phyloP scores from a whole-genome alignment of 345 rosid genomes.

The Cochlearia excelsa region DNA sequence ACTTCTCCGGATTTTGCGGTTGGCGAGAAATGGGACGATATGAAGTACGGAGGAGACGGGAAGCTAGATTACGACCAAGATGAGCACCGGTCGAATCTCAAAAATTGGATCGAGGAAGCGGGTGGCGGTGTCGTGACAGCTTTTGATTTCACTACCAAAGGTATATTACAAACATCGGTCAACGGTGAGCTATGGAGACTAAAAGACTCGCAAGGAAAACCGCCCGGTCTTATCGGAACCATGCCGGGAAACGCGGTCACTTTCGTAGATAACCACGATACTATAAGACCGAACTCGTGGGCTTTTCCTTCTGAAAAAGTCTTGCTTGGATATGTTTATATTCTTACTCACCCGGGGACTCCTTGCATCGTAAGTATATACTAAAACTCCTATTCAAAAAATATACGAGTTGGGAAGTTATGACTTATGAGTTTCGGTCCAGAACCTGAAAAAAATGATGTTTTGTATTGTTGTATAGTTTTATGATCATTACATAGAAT shows the following conservation, averaged over 20 bases:
- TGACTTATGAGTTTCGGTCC: background rate
- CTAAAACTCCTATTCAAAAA: background rate
- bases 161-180: conserved; percentile 73
- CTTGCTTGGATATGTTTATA: conserved; percentile 85
- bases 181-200: conserved; percentile 76
- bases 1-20: conserved; percentile 74
- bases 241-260: conserved; percentile 72
- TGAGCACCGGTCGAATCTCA: conserved; percentile 52
- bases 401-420: no score
- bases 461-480: conserved; percentile 53
- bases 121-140: conserved; percentile 65
- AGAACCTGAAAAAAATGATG: no score
- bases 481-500: conserved; percentile 71
- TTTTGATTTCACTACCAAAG: conserved; percentile 87
- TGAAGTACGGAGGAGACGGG: conserved; percentile 54
- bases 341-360: conserved; percentile 79
- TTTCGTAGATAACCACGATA: conserved; percentile 81
- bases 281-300: conserved; percentile 61
- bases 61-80: conserved; percentile 53
- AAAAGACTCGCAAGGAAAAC: conserved; percentile 63
- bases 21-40: conserved; percentile 68
- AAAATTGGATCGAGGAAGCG: conserved; percentile 58
- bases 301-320: conserved; percentile 76
- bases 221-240: conserved; percentile 74
- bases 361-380: conserved; percentile 56